phyloP scores from a whole-genome alignment of 495 filamentous ascomycete species.

The Penicillium salamii region DNA sequence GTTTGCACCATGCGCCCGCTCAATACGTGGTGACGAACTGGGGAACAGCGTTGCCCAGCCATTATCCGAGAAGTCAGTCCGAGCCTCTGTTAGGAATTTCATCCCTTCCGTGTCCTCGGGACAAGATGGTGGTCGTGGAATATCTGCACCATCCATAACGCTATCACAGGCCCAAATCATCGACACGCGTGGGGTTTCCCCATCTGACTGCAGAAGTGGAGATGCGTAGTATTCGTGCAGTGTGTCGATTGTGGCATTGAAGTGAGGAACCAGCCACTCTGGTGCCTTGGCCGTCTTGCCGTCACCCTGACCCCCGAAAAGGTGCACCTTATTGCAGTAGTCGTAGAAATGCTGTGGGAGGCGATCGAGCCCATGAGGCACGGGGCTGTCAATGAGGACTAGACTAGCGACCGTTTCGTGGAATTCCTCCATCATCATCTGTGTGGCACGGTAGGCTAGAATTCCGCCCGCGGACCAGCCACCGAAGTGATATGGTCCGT shows the following conservation, averaged over 20 bases:
- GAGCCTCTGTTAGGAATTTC: conserved; percentile 32
- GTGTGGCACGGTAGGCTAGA: neutral
- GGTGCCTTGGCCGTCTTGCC: conserved; percentile 22
- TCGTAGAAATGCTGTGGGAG: conserved; percentile 30
- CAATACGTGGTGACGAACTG: conserved; percentile 19
- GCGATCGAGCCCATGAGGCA: conserved; percentile 22
- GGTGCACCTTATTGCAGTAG: conserved; percentile 39
- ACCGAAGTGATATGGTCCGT: neutral
- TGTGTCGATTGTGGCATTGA: conserved; percentile 27
- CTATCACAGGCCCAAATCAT: conserved; percentile 27
- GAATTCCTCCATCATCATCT: neutral
- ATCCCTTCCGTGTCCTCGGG: conserved; percentile 32
- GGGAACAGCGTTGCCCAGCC: conserved; percentile 31
- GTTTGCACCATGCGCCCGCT: conserved; percentile 29
- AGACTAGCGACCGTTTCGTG: neutral
- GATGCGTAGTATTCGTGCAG: conserved; percentile 30
- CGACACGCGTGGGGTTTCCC: conserved; percentile 12
- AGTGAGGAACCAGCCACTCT: conserved; percentile 32
- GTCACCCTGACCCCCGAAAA: conserved; percentile 42
- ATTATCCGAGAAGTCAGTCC: conserved; percentile 30
- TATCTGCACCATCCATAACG: conserved; percentile 21
- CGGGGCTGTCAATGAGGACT: neutral
- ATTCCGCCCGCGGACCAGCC: neutral
- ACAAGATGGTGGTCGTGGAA: conserved; percentile 13
- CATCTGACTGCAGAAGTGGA: conserved; percentile 13